Percentiles rank a stretch among this genome's conserved stretches.
phyloP scores from a whole-genome alignment of 371 early-diverging fungal genomes.

The Thermomucor indicae-seudaticae region DNA sequence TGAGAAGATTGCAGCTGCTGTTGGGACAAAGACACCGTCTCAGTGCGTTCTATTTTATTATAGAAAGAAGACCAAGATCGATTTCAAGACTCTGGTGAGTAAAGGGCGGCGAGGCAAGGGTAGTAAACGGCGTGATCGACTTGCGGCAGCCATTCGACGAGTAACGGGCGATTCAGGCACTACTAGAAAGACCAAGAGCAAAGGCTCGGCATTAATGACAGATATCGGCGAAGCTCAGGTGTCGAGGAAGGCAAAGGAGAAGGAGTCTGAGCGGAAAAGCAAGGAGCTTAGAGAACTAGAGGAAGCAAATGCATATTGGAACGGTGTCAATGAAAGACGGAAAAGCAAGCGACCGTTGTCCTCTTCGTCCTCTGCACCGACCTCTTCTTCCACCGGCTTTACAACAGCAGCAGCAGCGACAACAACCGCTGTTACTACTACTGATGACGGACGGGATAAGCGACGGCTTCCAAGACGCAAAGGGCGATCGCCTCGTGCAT shows the following conservation, averaged over 20 bases:
- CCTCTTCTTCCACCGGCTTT: too few species aligned
- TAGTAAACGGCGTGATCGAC: constrained; percentile 32
- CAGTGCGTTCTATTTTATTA: constrained; percentile 93
- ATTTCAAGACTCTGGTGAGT: constrained; percentile 71
- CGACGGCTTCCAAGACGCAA: constrained; percentile 16
- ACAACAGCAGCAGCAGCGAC: neutral
- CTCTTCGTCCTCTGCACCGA: neutral
- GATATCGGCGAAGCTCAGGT: constrained; percentile 62
- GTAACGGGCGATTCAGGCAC: constrained; percentile 24
- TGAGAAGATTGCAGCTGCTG: constrained; percentile 72
- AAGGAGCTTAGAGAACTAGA: constrained; percentile 38
- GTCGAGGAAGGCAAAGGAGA: constrained; percentile 44
- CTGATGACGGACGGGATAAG: constrained; percentile 7
- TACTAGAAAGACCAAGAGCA: constrained; percentile 46
- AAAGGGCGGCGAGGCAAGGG: constrained; percentile 50
- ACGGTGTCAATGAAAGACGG: constrained; percentile 33
- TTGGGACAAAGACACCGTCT: constrained; percentile 76
- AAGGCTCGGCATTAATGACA: constrained; percentile 59
- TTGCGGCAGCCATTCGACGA: constrained; percentile 42
- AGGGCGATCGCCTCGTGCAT: constrained; percentile 25
- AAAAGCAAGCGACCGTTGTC: constrained; percentile 11
- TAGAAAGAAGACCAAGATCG: constrained; percentile 81
- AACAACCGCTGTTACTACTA: neutral
- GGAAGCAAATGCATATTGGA: constrained; percentile 39
- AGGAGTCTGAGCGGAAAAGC: constrained; percentile 41